Conservation (phyloP, 1,284 basidiomycete species). For the Microbotryomycetes sp. region DNA sequence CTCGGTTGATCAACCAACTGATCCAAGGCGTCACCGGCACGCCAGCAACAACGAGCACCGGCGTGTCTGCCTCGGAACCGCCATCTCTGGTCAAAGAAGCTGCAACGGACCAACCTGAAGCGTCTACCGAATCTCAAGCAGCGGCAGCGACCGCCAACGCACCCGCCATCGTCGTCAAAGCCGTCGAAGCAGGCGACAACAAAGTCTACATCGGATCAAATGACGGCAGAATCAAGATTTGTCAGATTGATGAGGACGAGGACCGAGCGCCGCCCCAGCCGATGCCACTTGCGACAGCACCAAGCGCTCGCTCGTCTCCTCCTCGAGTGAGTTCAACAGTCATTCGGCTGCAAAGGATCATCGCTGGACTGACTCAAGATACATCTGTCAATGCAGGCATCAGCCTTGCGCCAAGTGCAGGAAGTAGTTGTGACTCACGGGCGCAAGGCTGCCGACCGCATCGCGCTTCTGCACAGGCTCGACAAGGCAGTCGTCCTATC, state of each 20-base stretch:
- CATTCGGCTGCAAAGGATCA: conserved; percentile 2
- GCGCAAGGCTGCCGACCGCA: conserved; percentile 16
- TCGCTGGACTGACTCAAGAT: conserved; percentile 2
- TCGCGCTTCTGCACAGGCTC: conserved; percentile 20
- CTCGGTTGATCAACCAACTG: background rate
- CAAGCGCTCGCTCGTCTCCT: background rate
- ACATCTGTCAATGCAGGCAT: background rate
- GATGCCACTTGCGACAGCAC: background rate
- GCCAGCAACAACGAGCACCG: conserved; percentile 2
- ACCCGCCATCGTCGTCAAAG: background rate
- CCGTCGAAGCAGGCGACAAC: conserved; percentile 20
- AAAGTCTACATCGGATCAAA: conserved; percentile 20
- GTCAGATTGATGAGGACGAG: conserved; percentile 13
- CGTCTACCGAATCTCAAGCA: background rate
- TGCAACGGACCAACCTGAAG: background rate
- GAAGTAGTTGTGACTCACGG: conserved; percentile 13
- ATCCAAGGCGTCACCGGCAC: conserved; percentile 10
- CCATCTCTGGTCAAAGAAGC: conserved; percentile 12
- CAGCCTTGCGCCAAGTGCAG: conserved; percentile 13
- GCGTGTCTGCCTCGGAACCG: background rate
- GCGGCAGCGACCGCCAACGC: background rate
- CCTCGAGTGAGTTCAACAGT: background rate
- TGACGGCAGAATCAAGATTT: conserved; percentile 21
- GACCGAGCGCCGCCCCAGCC: conserved; percentile 1
- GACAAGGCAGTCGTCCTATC: conserved; percentile 30